A percentile compares a stretch with the other conserved stretches of the same genome.
Conservation (phyloP, 345 rosid genomes). For the Camelina neglecta region DNA sequence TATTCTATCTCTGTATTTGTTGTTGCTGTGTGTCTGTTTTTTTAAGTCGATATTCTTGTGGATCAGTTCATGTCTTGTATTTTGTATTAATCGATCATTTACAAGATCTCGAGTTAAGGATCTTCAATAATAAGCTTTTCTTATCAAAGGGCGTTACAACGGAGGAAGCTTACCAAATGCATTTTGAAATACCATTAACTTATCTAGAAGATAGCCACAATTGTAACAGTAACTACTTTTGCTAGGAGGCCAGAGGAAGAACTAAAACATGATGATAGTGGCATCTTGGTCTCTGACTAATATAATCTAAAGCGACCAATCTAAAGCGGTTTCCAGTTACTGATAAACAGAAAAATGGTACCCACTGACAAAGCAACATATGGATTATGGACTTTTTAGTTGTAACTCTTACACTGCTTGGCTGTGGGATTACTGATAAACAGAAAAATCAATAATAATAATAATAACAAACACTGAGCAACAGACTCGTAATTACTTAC, state of each 20-base stretch:
- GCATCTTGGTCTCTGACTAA: background rate
- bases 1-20: background rate
- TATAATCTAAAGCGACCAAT: conserved; percentile 10
- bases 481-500: too few species aligned
- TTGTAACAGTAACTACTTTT: background rate
- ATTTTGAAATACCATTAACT: background rate
- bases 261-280: conserved; percentile 1
- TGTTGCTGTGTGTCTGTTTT: background rate
- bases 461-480: too few species aligned
- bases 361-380: too few species aligned
- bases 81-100: background rate
- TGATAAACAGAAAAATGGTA: too few species aligned
- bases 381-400: too few species aligned
- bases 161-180: conserved; percentile 5
- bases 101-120: too few species aligned
- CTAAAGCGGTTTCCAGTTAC: conserved; percentile 15
- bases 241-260: background rate
- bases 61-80: background rate
- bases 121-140: too few species aligned
- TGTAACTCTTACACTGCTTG: too few species aligned
- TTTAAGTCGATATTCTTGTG: conserved; percentile 18
- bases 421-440: too few species aligned
- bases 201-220: conserved; percentile 18
- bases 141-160: background rate
- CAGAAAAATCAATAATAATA: too few species aligned